phyloP scores from a whole-genome alignment of 1,139 yeast genomes.

The Casaregolazyma lundiana region DNA sequence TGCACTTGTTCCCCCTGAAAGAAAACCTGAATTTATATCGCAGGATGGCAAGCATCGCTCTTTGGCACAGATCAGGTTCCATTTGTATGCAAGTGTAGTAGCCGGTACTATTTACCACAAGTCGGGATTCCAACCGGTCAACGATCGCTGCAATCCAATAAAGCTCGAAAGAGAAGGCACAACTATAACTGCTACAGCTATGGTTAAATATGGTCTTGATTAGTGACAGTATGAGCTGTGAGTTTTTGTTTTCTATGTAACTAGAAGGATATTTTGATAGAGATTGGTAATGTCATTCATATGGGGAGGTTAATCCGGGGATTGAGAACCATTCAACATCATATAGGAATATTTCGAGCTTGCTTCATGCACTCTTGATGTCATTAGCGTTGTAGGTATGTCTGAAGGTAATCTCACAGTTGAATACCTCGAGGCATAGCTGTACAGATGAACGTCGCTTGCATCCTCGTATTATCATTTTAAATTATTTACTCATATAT shows the following conservation, averaged over 20 bases:
- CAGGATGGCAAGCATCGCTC: slow-evolving; percentile 1
- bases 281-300: too few species aligned
- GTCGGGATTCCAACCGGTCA: background rate
- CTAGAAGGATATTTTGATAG: background rate
- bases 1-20: background rate
- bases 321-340: too few species aligned
- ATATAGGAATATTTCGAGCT: too few species aligned
- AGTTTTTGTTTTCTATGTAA: background rate
- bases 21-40: slow-evolving; percentile 3
- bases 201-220: background rate
- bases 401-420: too few species aligned
- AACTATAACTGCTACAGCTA: background rate
- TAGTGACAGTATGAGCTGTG: too few species aligned
- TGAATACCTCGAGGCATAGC: too few species aligned
- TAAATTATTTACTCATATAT: too few species aligned
- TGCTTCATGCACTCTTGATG: too few species aligned
- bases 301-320: too few species aligned
- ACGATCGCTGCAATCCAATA: background rate
- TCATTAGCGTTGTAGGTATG: too few species aligned
- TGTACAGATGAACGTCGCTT: too few species aligned
- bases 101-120: background rate
- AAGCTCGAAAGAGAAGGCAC: background rate
- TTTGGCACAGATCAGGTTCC: slow-evolving; percentile 1
- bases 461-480: too few species aligned
- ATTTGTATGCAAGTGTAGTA: slow-evolving; percentile 1